Base-by-base conservation (phyloP, 441 rosid species). In the Raphanus hybrid region DNA sequence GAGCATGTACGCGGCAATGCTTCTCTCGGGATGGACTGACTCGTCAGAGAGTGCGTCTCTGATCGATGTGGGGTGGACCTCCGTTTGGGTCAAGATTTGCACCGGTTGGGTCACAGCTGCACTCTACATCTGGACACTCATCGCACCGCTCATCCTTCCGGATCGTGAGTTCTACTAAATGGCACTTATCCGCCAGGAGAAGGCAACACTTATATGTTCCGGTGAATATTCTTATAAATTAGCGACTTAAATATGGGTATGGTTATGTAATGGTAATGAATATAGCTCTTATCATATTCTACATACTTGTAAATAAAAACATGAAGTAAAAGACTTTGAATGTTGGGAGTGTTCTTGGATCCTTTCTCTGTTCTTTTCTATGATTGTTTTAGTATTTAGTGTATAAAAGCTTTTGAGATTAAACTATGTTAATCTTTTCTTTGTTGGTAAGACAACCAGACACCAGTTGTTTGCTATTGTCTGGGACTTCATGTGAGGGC, bases 1-100 rank as follows among this genome's bases (percentile, higher is more conserved):
- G 10, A 96, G 99, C 89, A 96, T 96, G 98, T 96, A 93, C 80
- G 86, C 99, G 0, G 97, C 92, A 9, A 96, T 93, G 99, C 98
- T 93, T 78, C 94, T 96, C 67, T 92, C 98, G 0, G 98, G 92
- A 67, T 96, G 99, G 98, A 88, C 96, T 16, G 90, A 81, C 85
- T 80, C 94, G 4, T 80, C 92, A 0, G 94, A 91, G 72, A 91
- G 90, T 84, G 85, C 90, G 0, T 86, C 90, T 72, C 88, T 93
- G 67, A 84, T 93, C 14, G 97, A 93, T 9, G 97, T 96, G 45
- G 98, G 99, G 43, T 96, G 99, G 98, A 92, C 97, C 35, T 93
- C 98, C 7, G 98, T 96, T 8, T 96, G 99, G 99, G 98, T 96
- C 55, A 87, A 96, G 32, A 90, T 96, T 65, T 87, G 93, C 87